Percentiles rank a stretch among this genome's conserved stretches.
phyloP scores from a whole-genome alignment of 768 basidiomycete genomes.

The Cyclocybe cylindracea region DNA sequence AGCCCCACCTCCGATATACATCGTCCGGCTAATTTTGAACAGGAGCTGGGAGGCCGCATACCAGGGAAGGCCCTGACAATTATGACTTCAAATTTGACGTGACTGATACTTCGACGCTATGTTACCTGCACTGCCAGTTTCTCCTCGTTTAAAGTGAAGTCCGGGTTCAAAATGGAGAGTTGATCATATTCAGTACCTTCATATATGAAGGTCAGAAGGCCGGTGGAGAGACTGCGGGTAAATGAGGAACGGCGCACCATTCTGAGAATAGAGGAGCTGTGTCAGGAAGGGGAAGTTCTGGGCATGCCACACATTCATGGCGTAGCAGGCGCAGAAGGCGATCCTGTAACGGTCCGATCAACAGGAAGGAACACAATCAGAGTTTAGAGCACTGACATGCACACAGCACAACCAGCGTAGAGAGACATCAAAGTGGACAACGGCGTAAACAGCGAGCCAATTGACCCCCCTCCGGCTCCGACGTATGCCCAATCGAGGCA shows the following conservation, averaged over 20 bases:
- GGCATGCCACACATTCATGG: constrained; percentile 53
- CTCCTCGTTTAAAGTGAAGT: constrained; percentile 47
- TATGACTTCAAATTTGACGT: not conserved
- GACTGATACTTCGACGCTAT: not conserved
- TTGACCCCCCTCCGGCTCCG: constrained; percentile 32
- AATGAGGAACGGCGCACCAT: constrained; percentile 30
- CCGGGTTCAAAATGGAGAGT: constrained; percentile 45
- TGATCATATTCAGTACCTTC: constrained; percentile 52
- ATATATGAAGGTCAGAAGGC: not conserved
- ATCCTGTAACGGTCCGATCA: constrained; percentile 21
- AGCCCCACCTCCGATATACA: constrained; percentile 36
- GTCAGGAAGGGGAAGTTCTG: constrained; percentile 58
- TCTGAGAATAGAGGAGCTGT: constrained; percentile 48
- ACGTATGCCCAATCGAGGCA: constrained; percentile 59
- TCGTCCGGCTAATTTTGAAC: constrained; percentile 35
- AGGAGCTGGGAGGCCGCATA: constrained; percentile 45
- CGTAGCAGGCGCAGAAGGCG: constrained; percentile 41
- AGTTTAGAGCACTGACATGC: constrained; percentile 32
- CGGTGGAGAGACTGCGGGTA: not conserved
- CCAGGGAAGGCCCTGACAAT: constrained; percentile 35
- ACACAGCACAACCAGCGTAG: constrained; percentile 44
- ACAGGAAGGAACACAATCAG: not conserved
- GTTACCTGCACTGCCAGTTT: constrained; percentile 38
- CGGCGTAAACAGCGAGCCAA: constrained; percentile 42
- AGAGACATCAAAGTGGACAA: constrained; percentile 45